Conservation (phyloP, 1,284 basidiomycete species). For the Leucoagaricus sp. region DNA sequence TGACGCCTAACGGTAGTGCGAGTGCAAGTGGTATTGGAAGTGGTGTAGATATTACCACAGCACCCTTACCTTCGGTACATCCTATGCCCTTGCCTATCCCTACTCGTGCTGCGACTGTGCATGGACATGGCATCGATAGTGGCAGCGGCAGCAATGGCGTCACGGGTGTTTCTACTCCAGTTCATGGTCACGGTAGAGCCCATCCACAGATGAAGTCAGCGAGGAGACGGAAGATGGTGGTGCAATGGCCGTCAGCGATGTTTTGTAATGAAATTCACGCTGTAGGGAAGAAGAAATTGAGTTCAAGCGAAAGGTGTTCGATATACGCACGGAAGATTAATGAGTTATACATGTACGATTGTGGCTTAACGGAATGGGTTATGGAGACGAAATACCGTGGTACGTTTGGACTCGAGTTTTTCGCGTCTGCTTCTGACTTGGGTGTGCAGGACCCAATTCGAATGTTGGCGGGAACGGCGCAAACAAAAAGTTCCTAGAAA, state of each 20-base stretch:
- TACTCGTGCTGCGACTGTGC: background rate
- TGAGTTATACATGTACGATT: constrained; percentile 76
- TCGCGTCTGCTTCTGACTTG: background rate
- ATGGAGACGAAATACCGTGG: constrained; percentile 55
- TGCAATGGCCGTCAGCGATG: constrained; percentile 73
- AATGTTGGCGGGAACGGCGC: constrained; percentile 21
- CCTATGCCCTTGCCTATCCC: constrained; percentile 16
- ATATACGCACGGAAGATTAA: constrained; percentile 86
- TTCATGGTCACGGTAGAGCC: constrained; percentile 16
- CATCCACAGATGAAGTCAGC: too few relatives aligned
- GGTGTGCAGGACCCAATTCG: constrained; percentile 18
- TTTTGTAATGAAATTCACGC: constrained; percentile 66
- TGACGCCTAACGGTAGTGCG: background rate
- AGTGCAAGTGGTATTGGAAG: background rate
- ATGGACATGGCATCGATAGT: background rate
- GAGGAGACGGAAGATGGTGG: constrained; percentile 40
- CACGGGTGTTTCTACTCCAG: background rate
- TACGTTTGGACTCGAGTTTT: constrained; percentile 32
- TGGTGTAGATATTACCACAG: background rate
- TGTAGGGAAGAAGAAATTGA: constrained; percentile 41
- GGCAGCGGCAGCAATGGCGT: background rate
- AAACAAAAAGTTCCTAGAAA: constrained; percentile 13
- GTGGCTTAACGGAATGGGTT: constrained; percentile 81
- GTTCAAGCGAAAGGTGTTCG: constrained; percentile 69
- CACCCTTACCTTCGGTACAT: constrained; percentile 30